A percentile compares a stretch with the other conserved stretches of the same genome.
Conservation (phyloP, 176 grass and related monocot genomes). For the Pharus latifolius region DNA sequence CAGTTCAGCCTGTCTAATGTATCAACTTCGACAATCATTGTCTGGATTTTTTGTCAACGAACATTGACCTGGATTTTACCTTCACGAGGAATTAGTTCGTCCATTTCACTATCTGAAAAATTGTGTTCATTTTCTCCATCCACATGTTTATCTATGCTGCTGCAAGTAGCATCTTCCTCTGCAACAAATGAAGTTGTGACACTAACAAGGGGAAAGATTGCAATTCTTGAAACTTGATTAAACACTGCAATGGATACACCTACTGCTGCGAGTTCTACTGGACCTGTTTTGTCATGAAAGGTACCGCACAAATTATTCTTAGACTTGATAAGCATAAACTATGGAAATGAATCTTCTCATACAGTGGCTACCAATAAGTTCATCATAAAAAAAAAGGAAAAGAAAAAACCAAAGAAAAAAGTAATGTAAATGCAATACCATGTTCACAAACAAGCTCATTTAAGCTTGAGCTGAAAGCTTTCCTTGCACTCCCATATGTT, state of each 20-base stretch:
- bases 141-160: constrained; percentile 14
- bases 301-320: not conserved
- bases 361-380: not conserved
- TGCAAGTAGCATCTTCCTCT: constrained; percentile 65
- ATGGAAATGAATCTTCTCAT: not conserved
- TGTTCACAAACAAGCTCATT: not conserved
- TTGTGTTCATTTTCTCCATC: not conserved
- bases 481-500: not conserved
- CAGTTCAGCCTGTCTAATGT: no score
- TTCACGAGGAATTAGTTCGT: constrained; percentile 27
- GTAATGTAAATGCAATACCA: not conserved
- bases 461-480: not conserved
- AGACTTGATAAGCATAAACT: not conserved
- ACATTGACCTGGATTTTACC: constrained; percentile 16
- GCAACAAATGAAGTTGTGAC: constrained; percentile 97
- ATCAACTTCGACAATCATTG: no score
- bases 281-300: constrained; percentile 44
- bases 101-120: constrained; percentile 42
- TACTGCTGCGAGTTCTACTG: constrained; percentile 76
- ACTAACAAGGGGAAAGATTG: constrained; percentile 85
- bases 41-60: not conserved
- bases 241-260: constrained; percentile 86
- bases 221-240: constrained; percentile 83
- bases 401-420: not conserved
- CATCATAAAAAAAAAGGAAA: not conserved